Evolutionary conservation across 768 basidiomycete genomes (phyloP).

Genomic region (Cytidiella melzeri): DNA sequence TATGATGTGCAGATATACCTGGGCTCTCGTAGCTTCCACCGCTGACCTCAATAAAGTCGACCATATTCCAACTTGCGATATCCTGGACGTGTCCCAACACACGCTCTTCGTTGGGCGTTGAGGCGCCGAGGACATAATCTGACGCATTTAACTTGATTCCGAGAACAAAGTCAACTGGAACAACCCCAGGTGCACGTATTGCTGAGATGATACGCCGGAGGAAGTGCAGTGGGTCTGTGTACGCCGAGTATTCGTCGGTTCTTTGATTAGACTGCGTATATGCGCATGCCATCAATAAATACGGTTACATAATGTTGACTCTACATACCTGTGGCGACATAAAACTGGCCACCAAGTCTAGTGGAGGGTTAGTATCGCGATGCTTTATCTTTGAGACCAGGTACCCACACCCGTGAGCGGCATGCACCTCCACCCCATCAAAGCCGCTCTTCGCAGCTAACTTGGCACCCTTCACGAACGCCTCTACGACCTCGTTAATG

Average conservation of each 20-base stretch:
- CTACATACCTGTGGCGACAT: slow-evolving; percentile 58
- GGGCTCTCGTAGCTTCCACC: slow-evolving; percentile 84
- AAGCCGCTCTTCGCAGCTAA: slow-evolving; percentile 67
- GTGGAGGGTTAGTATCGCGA: neutral
- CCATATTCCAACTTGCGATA: slow-evolving; percentile 54
- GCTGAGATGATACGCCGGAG: slow-evolving; percentile 46
- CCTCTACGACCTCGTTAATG: slow-evolving; percentile 51
- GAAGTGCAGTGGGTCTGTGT: slow-evolving; percentile 45
- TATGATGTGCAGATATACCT: slow-evolving; percentile 36
- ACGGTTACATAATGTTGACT: neutral
- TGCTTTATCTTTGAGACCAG: neutral
- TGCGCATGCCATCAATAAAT: neutral
- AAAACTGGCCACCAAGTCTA: slow-evolving; percentile 78
- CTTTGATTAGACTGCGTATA: slow-evolving; percentile 42
- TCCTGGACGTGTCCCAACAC: slow-evolving; percentile 55
- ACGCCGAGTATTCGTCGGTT: slow-evolving; percentile 52
- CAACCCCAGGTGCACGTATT: slow-evolving; percentile 44
- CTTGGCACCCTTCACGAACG: slow-evolving; percentile 62
- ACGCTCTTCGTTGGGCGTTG: slow-evolving; percentile 26
- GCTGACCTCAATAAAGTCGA: slow-evolving; percentile 86
- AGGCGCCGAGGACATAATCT: slow-evolving; percentile 49
- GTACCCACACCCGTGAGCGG: slow-evolving; percentile 76
- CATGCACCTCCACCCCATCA: slow-evolving; percentile 84
- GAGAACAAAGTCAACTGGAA: slow-evolving; percentile 54
- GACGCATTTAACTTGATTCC: slow-evolving; percentile 79